Base-by-base conservation (phyloP, 306 rosid genomes). In the Prinsepia uniflora region DNA sequence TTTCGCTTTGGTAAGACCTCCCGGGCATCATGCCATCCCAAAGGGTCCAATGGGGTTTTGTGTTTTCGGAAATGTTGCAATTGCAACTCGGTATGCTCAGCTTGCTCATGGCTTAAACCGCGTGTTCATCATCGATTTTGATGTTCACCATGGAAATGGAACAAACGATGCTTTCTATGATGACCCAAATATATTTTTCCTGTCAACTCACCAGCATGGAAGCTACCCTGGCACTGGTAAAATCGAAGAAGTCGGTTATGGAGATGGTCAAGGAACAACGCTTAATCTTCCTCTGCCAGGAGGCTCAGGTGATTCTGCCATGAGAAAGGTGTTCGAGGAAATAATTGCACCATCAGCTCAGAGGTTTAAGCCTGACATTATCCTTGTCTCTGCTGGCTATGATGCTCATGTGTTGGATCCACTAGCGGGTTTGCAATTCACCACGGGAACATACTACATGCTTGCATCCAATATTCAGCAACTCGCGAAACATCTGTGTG, bases 171-270 rank as follows among this genome's bases (percentile, higher is more conserved):
- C 92, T 77, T 93, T 90, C 86, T 93, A 87, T 57, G 88, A 87
- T 40, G 98, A 93, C 82, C 91, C 92, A 3, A 92, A 93, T 71
- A 78, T 93, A 61, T 90, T 85, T 82, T 90, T 93, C 82, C 92
- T 93, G 66, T 93, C 98, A 36, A 83, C 92, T 85, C 98, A 93
- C 83, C 98, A 93, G 81, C 97, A 83, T 67, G 98, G 98, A 74
- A 90, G 96, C 81, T 93, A 90, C 75, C 98, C 98, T 5, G 98
- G 98, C 71, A 93, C 98, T 3, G 98, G 98, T 59, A 93, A 90
- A 72, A 67, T 89, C 75, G 88, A 84, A 42, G 92, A 90, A 81
- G 85, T 90, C 60, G 98, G 98, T 40, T 64, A 10, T 19, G 92
- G 97, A 73, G 81, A 79, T n/a, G 97, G 97, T 8, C 92, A 87